phyloP scores from a whole-genome alignment of 2,329 filamentous ascomycete species.

The Pseudonectria foliicola region DNA sequence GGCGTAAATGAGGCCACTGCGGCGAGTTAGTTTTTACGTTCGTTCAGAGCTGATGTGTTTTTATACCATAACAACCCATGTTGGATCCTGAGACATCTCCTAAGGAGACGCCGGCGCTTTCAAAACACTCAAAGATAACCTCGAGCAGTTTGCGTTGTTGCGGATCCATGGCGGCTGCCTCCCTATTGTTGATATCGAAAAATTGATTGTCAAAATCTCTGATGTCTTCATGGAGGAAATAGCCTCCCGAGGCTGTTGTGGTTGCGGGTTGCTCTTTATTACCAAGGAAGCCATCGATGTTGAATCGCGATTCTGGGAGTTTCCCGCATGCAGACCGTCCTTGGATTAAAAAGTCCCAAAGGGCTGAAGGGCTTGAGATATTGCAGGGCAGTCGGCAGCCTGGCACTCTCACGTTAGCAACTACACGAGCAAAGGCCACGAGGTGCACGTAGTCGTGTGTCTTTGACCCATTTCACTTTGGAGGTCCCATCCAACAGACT shows the following conservation, averaged over 20 bases:
- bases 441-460: no score
- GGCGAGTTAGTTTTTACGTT: neutral
- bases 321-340: no score
- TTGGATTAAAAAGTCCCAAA: no score
- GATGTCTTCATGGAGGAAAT: slow-evolving; percentile 18
- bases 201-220: slow-evolving; percentile 27
- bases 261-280: slow-evolving; percentile 22
- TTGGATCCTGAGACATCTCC: slow-evolving; percentile 8
- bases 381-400: no score
- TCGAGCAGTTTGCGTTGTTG: slow-evolving; percentile 32
- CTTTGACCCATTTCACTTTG: no score
- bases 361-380: no score
- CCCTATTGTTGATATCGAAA: slow-evolving; percentile 29
- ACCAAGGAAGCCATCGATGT: slow-evolving; percentile 19
- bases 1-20: neutral
- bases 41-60: no score
- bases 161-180: slow-evolving; percentile 30
- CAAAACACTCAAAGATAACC: slow-evolving; percentile 32
- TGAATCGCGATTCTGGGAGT: slow-evolving; percentile 14
- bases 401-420: no score
- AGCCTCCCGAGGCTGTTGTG: slow-evolving; percentile 12
- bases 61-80: no score
- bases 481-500: no score
- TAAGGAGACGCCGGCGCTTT: slow-evolving; percentile 22
- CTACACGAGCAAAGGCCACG: no score